Conservation (phyloP, 805 yeast species). For the Metschnikowia santaceciliae region DNA sequence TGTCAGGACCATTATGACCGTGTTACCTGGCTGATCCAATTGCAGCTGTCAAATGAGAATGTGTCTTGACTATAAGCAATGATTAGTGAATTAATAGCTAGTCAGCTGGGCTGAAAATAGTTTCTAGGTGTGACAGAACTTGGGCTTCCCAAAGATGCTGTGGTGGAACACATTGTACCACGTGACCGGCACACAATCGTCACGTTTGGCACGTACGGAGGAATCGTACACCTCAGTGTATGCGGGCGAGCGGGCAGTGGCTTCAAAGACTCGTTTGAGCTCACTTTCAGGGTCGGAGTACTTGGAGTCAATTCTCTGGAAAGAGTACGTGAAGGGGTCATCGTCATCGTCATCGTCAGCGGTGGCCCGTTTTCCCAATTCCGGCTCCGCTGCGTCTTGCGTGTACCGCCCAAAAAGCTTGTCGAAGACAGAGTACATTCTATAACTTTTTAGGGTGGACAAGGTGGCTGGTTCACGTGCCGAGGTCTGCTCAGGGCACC, state of each 20-base stretch:
- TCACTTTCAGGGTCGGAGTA: not conserved
- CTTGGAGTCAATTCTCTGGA: conserved; percentile 11
- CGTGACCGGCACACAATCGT: conserved; percentile 45
- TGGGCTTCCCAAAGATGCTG: conserved; percentile 47
- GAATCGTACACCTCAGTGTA: not conserved
- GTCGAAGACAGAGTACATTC: not conserved
- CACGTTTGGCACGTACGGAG: conserved; percentile 1
- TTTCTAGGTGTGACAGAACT: conserved; percentile 24
- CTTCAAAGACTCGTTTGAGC: conserved; percentile 1
- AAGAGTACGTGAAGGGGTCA: conserved; percentile 6
- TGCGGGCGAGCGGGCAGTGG: not conserved
- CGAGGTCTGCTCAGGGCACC: not conserved
- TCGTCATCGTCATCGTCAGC: not conserved
- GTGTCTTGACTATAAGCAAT: not conserved
- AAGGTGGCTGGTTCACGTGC: not conserved
- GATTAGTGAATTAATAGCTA: not conserved
- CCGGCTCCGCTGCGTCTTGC: not conserved
- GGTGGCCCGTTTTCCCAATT: not conserved
- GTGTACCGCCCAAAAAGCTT: not conserved
- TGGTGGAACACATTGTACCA: conserved; percentile 52
- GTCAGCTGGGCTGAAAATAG: not conserved
- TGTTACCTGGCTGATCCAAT: too few relatives aligned
- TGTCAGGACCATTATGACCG: too few relatives aligned
- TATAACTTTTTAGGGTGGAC: not conserved
- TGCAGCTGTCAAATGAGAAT: too few relatives aligned